These are phyloP conservation scores for Adansonia digitata DNA, from an alignment of 345 rosid genomes.

Conservation along the genomic window DNA sequence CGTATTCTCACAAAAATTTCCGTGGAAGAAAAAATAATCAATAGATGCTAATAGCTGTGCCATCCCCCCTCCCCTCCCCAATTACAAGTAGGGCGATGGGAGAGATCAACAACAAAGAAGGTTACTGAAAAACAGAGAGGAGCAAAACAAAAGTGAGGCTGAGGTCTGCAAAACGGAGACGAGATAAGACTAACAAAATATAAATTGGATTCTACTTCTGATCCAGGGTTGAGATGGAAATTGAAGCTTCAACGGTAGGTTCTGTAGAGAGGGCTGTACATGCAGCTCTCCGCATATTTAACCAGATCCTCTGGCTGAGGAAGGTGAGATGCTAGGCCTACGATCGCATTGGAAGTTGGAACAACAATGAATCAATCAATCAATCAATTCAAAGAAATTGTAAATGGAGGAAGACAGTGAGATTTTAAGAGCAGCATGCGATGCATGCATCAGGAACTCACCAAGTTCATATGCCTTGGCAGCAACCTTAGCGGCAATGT, in stretches of 20 bases:
- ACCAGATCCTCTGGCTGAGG: conserved; percentile 85
- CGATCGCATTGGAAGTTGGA: not conserved
- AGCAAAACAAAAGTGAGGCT: not conserved
- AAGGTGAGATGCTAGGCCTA: conserved; percentile 84
- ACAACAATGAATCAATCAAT: not conserved
- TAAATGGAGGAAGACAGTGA: not conserved
- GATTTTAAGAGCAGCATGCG: too few relatives aligned
- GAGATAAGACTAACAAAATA: too few relatives aligned
- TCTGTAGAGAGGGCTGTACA: conserved; percentile 85
- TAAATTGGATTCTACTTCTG: not conserved
- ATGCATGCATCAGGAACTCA: conserved; percentile 34
- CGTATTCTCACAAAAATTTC: not conserved
- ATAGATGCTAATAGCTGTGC: not conserved
- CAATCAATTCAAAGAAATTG: not conserved
- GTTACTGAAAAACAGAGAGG: too few relatives aligned
- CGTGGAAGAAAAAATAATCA: not conserved
- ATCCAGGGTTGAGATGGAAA: too few relatives aligned
- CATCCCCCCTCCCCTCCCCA: too few relatives aligned
- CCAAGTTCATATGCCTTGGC: conserved; percentile 93
- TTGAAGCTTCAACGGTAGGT: conserved; percentile 67
- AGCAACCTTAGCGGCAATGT: conserved; percentile 85
- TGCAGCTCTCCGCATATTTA: conserved; percentile 87
- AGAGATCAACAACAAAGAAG: not conserved
- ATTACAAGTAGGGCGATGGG: not conserved
- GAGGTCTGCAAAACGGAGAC: not conserved